phyloP scores from a whole-genome alignment of 768 basidiomycete genomes.

The Tricholoma flavovirens region DNA sequence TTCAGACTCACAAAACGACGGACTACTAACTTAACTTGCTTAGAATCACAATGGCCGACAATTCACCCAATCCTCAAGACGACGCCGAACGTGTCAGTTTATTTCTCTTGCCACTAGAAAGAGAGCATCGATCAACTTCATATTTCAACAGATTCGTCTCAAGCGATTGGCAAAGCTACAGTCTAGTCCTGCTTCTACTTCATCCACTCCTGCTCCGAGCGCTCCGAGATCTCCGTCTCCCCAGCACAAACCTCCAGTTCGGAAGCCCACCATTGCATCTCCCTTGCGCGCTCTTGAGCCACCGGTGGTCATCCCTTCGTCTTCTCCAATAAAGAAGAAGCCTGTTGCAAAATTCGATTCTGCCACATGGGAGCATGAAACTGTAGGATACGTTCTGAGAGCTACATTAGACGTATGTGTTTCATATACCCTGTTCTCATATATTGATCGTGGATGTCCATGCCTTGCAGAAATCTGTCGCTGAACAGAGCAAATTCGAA shows the following conservation, averaged over 20 bases:
- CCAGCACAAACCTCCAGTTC: constrained; percentile 23
- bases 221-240: constrained; percentile 20
- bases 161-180: constrained; percentile 89
- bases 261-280: constrained; percentile 30
- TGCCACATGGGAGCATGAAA: constrained; percentile 68
- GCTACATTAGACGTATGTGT: constrained; percentile 72
- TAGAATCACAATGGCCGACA: constrained; percentile 30
- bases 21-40: neutral
- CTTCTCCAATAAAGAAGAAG: constrained; percentile 47
- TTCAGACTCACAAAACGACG: neutral
- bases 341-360: constrained; percentile 45
- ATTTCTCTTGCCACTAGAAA: neutral
- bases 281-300: constrained; percentile 26
- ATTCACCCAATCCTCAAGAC: constrained; percentile 50
- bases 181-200: constrained; percentile 20
- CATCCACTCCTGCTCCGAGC: constrained; percentile 27
- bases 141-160: constrained; percentile 68
- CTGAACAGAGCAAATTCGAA: constrained; percentile 47
- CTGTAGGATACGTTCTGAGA: constrained; percentile 61
- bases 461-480: constrained; percentile 16
- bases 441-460: neutral
- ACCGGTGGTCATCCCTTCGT: constrained; percentile 22
- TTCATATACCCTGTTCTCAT: neutral
- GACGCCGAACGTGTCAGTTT: constrained; percentile 74
- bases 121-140: no score